Percentiles rank a stretch among this genome's conserved stretches.
Conservation (phyloP, 257 asterid species). For the Osmanthus fragrans region DNA sequence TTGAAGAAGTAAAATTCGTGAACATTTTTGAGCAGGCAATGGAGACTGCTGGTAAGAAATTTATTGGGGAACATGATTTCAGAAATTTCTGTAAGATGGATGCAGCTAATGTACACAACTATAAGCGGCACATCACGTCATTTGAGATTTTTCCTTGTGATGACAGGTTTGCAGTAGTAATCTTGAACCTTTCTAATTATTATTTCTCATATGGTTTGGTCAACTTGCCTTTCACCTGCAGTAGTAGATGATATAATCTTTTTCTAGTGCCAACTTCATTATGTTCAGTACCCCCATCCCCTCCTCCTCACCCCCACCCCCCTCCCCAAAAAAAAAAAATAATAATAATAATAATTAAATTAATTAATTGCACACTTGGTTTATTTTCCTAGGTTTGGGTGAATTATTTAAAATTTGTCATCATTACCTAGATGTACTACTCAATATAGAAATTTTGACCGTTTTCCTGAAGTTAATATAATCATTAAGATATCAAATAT, state of each 20-base stretch:
- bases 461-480: constrained; percentile 6
- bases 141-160: constrained; percentile 63
- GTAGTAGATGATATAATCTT: not conserved
- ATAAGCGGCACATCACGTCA: constrained; percentile 55
- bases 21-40: constrained; percentile 54
- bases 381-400: constrained; percentile 14
- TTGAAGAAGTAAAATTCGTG: constrained; percentile 17
- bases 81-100: constrained; percentile 99
- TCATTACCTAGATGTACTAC: not conserved
- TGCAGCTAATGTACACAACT: constrained; percentile 87
- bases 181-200: constrained; percentile 13
- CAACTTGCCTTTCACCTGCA: not conserved
- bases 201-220: not conserved
- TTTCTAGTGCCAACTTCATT: constrained; percentile 6
- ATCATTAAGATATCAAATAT: not conserved
- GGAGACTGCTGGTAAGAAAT: constrained; percentile 80
- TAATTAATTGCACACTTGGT: constrained; percentile 2
- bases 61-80: constrained; percentile 93
- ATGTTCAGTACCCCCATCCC: not conserved
- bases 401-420: not conserved
- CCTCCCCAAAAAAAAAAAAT: not conserved
- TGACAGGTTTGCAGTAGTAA: constrained; percentile 60
- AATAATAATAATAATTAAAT: not conserved
- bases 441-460: constrained; percentile 9
- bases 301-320: not conserved